These are phyloP conservation scores for Solanum lycopersicoides DNA, from an alignment of 257 asterid genomes.

Conservation along the genomic window DNA sequence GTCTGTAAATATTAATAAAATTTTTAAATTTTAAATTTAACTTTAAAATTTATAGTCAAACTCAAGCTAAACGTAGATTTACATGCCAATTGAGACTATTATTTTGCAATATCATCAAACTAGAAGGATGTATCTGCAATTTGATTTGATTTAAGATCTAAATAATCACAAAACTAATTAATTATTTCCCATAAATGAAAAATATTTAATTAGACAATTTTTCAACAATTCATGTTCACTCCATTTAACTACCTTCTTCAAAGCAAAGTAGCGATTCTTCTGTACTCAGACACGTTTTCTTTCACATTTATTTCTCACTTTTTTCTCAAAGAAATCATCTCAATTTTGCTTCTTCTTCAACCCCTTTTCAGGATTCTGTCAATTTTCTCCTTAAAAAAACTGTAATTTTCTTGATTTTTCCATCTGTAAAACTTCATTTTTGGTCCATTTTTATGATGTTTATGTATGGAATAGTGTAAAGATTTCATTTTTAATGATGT, in stretches of 20 bases:
- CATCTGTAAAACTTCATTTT: not conserved
- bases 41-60: not conserved
- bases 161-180: not conserved
- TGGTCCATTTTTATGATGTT: not conserved
- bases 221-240: conserved; percentile 12
- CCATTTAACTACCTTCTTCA: conserved; percentile 20
- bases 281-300: conserved; percentile 4
- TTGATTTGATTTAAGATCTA: not conserved
- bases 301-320: not conserved
- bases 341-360: not conserved
- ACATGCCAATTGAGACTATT: not conserved
- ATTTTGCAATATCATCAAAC: not conserved
- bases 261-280: conserved; percentile 40
- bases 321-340: not conserved
- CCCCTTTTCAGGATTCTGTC: not conserved
- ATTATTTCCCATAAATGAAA: not conserved
- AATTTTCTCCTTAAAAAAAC: not conserved
- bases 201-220: not conserved
- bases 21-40: not conserved
- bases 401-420: not conserved
- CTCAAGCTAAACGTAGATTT: not conserved
- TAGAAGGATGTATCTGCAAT: not conserved
- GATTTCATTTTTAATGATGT: not conserved
- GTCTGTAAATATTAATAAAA: no score
- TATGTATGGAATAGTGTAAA: not conserved